Evolutionary conservation across 116 monocot genomes (phyloP), one percentile per base, ranked within the genome.

Genomic region (Phalaenopsis hybrid): DNA sequence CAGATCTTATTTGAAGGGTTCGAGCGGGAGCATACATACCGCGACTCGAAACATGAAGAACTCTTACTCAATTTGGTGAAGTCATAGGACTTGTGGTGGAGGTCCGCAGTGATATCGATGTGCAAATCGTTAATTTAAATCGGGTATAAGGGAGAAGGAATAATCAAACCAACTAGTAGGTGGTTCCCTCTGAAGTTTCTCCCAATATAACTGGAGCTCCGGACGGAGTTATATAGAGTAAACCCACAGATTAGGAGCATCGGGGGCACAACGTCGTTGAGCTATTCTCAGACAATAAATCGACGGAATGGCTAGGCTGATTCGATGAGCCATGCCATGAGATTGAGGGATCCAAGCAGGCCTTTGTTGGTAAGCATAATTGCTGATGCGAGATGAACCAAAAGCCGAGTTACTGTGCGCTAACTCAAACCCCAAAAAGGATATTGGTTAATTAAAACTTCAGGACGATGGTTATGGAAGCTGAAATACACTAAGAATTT

Each of bases 401-500:
- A 5, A 59, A 59, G 59, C 20, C 3, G 15, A 16, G 15, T 59
- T 59, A 59, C 0, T 59, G 59, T 16, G 59, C 15, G 17, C 59
- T 59, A 59, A 20, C 59, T 5, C 2, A 59, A 5, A 59, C 17
- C 17, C 59, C 59, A 59, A 4, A 59, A 59, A 18, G 20, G 59
- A 2, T 59, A 0, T 59, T 59, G 18, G 59, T 59, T 1, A 16
- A 59, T 59, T 59, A 59, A 59, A 16, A 59, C 5, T 18, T 4
- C 58, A 79, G 34, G 63, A 79, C 17, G 44, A 33, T 79, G 79
- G 79, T 79, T 10, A 79, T 63, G 79, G 61, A 79, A 79, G 79
- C 63, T 0, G 15, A 59, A 59, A 59, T 59, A 2, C 20, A 18
- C 59, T 59, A 59, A 59, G 59, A 0, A 15, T 11, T 59, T 2